These are phyloP conservation scores for Pleurotus eryngii DNA, from an alignment of 768 basidiomycete species.

Conservation along the genomic window DNA sequence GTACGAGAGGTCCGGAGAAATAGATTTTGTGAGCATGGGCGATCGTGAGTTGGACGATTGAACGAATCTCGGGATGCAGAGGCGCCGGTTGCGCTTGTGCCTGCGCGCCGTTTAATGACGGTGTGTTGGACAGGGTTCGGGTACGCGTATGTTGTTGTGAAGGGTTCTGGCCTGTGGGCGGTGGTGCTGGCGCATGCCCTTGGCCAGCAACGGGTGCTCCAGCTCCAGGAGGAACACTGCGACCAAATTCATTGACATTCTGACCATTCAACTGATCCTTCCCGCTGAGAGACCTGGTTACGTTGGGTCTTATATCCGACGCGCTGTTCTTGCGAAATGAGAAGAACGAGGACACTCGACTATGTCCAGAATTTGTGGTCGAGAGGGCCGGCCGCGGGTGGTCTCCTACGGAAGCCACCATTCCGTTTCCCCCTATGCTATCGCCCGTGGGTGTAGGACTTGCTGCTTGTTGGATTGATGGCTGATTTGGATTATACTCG, in stretches of 20 bases:
- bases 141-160: neutral
- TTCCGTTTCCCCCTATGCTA: neutral
- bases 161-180: neutral
- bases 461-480: neutral
- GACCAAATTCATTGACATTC: slow-evolving; percentile 3
- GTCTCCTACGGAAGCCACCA: slow-evolving; percentile 15
- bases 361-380: slow-evolving; percentile 30
- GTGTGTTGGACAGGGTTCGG: slow-evolving; percentile 8
- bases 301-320: slow-evolving; percentile 21
- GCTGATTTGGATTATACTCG: slow-evolving; percentile 13
- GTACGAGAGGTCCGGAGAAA: slow-evolving; percentile 80
- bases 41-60: slow-evolving; percentile 68
- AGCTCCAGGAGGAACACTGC: neutral
- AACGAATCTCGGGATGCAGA: slow-evolving; percentile 80
- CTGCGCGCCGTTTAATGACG: slow-evolving; percentile 4
- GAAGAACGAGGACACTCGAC: slow-evolving; percentile 65
- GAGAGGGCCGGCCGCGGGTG: slow-evolving; percentile 18
- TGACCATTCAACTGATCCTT: neutral
- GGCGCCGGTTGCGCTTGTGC: slow-evolving; percentile 21
- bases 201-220: neutral
- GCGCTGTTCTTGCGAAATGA: slow-evolving; percentile 47
- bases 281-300: slow-evolving; percentile 6
- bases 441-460: neutral
- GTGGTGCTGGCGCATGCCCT: neutral
- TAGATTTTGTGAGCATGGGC: slow-evolving; percentile 85